Evolutionary conservation across 1,284 basidiomycete species (phyloP).

Genomic region (Trichosporon sp.): DNA sequence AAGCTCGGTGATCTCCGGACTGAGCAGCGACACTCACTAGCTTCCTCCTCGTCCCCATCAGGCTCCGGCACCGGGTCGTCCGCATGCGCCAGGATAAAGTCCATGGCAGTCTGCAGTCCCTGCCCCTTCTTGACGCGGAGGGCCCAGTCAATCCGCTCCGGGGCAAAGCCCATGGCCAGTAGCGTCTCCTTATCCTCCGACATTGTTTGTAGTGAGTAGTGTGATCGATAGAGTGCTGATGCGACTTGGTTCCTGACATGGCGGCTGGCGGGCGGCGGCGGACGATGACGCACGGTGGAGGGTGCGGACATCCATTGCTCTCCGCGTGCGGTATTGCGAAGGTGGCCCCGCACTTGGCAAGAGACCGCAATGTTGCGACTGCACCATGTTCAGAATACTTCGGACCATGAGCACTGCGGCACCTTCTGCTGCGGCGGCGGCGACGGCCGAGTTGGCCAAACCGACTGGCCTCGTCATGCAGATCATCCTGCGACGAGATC

Average conservation of each 20-base stretch:
- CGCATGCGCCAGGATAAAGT: conserved; percentile 72
- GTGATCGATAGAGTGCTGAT: neutral
- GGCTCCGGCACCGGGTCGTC: conserved; percentile 68
- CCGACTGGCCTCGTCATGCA: conserved; percentile 45
- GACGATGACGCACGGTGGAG: conserved; percentile 1
- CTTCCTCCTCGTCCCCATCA: conserved; percentile 63
- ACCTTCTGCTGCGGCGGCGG: neutral
- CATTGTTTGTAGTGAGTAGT: conserved; percentile 24
- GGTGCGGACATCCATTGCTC: neutral
- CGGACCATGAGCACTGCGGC: conserved; percentile 1
- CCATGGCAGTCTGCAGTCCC: conserved; percentile 80
- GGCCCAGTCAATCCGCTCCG: conserved; percentile 79
- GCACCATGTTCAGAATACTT: neutral
- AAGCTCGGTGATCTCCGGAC: conserved; percentile 35
- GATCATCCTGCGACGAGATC: conserved; percentile 44
- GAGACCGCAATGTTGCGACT: neutral
- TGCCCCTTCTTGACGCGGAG: conserved; percentile 69
- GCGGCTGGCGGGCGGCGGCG: neutral
- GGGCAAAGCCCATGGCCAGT: conserved; percentile 77
- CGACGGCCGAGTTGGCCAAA: conserved; percentile 12
- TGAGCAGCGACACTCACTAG: neutral
- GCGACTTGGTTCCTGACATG: neutral
- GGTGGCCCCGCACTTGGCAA: neutral
- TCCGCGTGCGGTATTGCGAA: neutral
- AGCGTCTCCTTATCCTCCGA: conserved; percentile 66